Base-by-base conservation (phyloP, 805 yeast genomes). In the Nakazawaea ernobii region DNA sequence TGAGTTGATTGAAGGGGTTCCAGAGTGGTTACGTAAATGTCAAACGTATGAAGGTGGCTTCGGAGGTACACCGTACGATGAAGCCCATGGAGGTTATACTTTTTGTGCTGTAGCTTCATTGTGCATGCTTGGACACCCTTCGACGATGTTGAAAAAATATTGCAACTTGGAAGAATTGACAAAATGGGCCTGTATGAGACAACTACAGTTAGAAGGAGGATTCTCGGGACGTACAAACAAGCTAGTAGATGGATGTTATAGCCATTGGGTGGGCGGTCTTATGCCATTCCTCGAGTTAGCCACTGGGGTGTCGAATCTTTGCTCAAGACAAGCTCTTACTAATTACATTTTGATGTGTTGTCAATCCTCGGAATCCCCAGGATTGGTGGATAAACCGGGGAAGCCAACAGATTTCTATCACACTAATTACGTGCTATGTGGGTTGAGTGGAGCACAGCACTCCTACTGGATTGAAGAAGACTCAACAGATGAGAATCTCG, bases 51-150 rank as follows among this genome's bases (percentile, higher is more conserved):
- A 95, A 66, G 99, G 99, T 24, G 99, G 99, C 0, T 86, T 92
- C 66, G 89, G 91, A 1, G 96, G 95, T 1, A 71, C 73, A 17
- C 94, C 95, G 0, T 71, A 75, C 5, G 84, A 79, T 50, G 99
- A 94, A 63, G 97, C 98, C 0, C 99, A 94, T 61, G 99, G 97
- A 2, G 99, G 99, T 0, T 95, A 94, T 61, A 80, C 98, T 0
- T 94, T 79, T 62, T 94, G 99, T 68, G 95, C 92, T 0, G 69
- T 86, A 39, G 95, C 84, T 39, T 76, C 80, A 43, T 67, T 79
- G 49, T 75, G 73, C 51, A 71, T 73, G 26, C 59, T 80, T 28
- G 71, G 73, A 6, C 56, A 68, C 27, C 70, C 75, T 1, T 49
- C 51, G 30, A 65, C 60, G 14, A 60, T 61, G 6, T 51, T 74